Evolutionary conservation across 345 rosid genomes (phyloP).

Genomic region (Aegle marmelos): DNA sequence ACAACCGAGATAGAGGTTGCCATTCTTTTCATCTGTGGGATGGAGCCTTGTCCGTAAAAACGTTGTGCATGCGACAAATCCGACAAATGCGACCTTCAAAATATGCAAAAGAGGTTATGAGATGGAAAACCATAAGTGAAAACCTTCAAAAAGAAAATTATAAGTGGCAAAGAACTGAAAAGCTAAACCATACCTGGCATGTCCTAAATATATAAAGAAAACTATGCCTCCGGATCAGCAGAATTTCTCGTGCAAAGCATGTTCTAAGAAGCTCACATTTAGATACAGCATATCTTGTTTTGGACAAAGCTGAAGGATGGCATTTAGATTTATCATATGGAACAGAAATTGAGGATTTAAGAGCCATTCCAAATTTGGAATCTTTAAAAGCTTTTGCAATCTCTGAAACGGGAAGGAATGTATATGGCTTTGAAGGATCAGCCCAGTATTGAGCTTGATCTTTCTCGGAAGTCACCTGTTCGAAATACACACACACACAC

Average conservation of each 20-base stretch:
- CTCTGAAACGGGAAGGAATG: constrained; percentile 55
- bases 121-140: background rate
- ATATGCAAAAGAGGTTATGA: constrained; percentile 8
- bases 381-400: constrained; percentile 68
- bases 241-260: constrained; percentile 64
- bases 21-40: constrained; percentile 68
- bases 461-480: constrained; percentile 83
- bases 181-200: constrained; percentile 53
- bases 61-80: constrained; percentile 73
- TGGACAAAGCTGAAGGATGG: constrained; percentile 61
- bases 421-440: constrained; percentile 66
- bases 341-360: constrained; percentile 44
- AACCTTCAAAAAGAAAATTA: background rate
- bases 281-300: constrained; percentile 64
- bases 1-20: constrained; percentile 69
- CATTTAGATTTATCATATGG: constrained; percentile 48
- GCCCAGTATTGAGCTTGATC: constrained; percentile 99
- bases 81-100: constrained; percentile 77
- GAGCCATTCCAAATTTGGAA: constrained; percentile 56
- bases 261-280: constrained; percentile 68
- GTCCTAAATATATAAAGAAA: constrained; percentile 83
- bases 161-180: background rate
- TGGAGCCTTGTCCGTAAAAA: constrained; percentile 76
- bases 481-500: no score
- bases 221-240: constrained; percentile 61